Conservation (phyloP, 495 filamentous ascomycete genomes). For the Lepraria neglecta region DNA sequence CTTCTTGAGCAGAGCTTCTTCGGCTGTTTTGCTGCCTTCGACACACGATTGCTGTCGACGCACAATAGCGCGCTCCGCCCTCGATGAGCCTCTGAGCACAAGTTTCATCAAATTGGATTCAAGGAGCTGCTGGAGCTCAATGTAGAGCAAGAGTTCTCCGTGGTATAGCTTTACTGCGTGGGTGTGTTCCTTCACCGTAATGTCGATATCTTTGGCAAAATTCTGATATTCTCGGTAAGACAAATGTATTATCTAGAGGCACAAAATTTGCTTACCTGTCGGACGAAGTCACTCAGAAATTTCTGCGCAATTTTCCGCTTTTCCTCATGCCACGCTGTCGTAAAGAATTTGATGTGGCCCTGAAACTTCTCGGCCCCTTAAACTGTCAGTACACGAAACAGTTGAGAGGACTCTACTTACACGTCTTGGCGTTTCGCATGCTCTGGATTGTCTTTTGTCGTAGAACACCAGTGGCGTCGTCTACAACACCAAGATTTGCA, state of each 20-base stretch:
- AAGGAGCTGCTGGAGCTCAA: background rate
- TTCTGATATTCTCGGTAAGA: background rate
- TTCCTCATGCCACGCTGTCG: constrained; percentile 46
- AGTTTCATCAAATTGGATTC: background rate
- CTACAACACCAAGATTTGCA: constrained; percentile 48
- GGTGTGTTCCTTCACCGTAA: background rate
- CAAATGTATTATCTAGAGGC: constrained; percentile 4
- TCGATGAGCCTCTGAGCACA: background rate
- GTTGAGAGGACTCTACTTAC: constrained; percentile 4
- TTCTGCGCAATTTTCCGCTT: constrained; percentile 45
- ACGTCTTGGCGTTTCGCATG: constrained; percentile 34
- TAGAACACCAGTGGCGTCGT: constrained; percentile 35
- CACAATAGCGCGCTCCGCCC: no score
- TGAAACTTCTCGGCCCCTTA: constrained; percentile 44
- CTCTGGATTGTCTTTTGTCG: constrained; percentile 31
- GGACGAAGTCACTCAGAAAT: constrained; percentile 49
- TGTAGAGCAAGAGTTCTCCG: background rate
- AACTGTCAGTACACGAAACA: background rate
- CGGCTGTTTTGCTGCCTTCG: no score
- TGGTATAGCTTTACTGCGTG: background rate
- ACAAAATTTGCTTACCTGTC: constrained; percentile 30
- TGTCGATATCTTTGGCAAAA: background rate
- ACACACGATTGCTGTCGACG: no score
- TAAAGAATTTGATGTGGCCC: constrained; percentile 38
- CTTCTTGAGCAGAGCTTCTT: no score